Evolutionary conservation across 257 asterid genomes (phyloP).

Genomic region (Apocynum venetum): DNA sequence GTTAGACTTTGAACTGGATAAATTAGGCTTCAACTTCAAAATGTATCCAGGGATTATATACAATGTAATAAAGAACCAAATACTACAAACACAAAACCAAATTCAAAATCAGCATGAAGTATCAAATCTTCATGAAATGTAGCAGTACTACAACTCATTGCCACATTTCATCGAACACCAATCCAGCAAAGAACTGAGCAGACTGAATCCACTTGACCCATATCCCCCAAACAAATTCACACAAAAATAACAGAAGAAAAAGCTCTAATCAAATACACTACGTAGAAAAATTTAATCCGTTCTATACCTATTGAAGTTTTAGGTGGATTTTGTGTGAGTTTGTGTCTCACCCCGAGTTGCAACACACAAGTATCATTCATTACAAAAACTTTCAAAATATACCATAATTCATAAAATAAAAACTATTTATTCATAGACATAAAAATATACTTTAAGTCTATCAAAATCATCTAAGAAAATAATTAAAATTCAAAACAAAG

Average conservation of each 20-base stretch:
- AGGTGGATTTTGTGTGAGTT: background rate
- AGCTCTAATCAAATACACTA: too few species aligned
- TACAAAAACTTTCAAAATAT: too few species aligned
- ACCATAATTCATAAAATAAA: too few species aligned
- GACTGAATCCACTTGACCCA: background rate
- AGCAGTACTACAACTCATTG: background rate
- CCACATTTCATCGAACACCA: conserved; percentile 6
- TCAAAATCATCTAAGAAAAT: too few species aligned
- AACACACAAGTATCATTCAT: too few species aligned
- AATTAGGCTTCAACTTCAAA: too few species aligned
- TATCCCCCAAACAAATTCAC: background rate
- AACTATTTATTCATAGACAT: too few species aligned
- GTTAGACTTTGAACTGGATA: too few species aligned
- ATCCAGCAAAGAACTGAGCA: background rate
- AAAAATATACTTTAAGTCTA: too few species aligned
- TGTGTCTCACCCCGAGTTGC: too few species aligned
- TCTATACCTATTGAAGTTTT: background rate
- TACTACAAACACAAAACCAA: too few species aligned
- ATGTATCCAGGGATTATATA: background rate
- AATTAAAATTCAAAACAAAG: too few species aligned
- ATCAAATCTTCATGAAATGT: background rate
- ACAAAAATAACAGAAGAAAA: background rate
- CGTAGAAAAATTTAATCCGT: background rate
- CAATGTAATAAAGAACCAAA: background rate
- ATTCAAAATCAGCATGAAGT: background rate